These are phyloP conservation scores for Fraxinus albicans DNA, from an alignment of 305 asterid species.

Conservation along the genomic window DNA sequence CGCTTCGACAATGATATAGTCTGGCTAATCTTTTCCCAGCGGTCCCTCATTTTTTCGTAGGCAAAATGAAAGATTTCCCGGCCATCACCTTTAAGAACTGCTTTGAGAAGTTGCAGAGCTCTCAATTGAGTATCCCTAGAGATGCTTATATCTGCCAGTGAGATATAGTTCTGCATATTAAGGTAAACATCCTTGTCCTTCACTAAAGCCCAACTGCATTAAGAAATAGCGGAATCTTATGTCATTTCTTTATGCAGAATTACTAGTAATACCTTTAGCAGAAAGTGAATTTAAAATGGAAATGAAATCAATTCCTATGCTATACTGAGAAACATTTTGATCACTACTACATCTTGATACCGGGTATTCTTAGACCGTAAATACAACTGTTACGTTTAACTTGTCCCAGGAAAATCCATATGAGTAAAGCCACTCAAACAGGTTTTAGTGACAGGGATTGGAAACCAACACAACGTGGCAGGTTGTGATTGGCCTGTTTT, in stretches of 20 bases:
- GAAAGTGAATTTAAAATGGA: too few relatives aligned
- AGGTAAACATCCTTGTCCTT: slow-evolving; percentile 2
- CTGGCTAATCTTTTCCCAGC: slow-evolving; percentile 53
- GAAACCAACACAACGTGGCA: too few relatives aligned
- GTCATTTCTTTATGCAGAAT: not conserved
- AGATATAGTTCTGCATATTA: slow-evolving; percentile 35
- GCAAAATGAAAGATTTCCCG: slow-evolving; percentile 42
- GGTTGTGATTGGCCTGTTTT: too few relatives aligned
- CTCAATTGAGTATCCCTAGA: slow-evolving; percentile 66
- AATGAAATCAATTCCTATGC: too few relatives aligned
- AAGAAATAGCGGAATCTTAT: not conserved
- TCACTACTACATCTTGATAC: too few relatives aligned
- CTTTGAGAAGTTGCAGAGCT: slow-evolving; percentile 53
- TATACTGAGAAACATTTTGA: too few relatives aligned
- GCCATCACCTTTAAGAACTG: slow-evolving; percentile 34
- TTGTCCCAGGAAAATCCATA: not conserved
- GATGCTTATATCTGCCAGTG: slow-evolving; percentile 40
- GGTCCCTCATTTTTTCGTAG: slow-evolving; percentile 44
- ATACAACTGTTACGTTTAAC: too few relatives aligned
- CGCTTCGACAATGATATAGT: slow-evolving; percentile 45
- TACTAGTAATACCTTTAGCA: too few relatives aligned
- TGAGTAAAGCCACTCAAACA: too few relatives aligned
- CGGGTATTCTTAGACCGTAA: too few relatives aligned
- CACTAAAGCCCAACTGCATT: slow-evolving; percentile 65
- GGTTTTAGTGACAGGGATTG: too few relatives aligned